phyloP scores from a whole-genome alignment of 2,329 filamentous ascomycete genomes.

The Metarhizium guizhouense region DNA sequence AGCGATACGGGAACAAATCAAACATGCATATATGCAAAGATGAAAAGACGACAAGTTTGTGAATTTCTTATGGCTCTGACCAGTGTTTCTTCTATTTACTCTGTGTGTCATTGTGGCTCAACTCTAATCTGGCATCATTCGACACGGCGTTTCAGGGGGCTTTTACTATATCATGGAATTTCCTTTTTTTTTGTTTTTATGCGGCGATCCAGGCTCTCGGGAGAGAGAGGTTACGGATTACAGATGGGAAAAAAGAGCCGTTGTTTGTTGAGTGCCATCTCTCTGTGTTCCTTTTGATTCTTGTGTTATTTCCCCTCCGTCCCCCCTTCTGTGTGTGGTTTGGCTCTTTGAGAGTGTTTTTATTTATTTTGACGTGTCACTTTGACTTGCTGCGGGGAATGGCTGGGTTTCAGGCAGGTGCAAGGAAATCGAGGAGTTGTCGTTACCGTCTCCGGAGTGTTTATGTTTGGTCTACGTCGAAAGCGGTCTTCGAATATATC shows the following conservation, averaged over 20 bases:
- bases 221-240: conserved; percentile 17
- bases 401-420: background rate
- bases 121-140: conserved; percentile 30
- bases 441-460: background rate
- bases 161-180: conserved; percentile 26
- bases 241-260: conserved; percentile 19
- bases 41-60: conserved; percentile 1
- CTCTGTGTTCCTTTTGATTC: conserved; percentile 5
- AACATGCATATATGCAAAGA: background rate
- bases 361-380: background rate
- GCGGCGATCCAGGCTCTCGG: conserved; percentile 26
- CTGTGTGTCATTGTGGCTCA: conserved; percentile 18
- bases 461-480: conserved; percentile 4
- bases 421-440: background rate
- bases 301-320: background rate
- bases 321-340: background rate
- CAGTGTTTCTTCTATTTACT: conserved; percentile 14
- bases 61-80: conserved; percentile 6
- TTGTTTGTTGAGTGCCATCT: conserved; percentile 7
- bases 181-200: conserved; percentile 11
- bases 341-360: background rate
- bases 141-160: conserved; percentile 29
- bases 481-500: conserved; percentile 5
- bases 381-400: background rate
- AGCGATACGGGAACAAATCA: background rate